These are phyloP conservation scores for Didymella exigua DNA, from an alignment of 2,329 filamentous ascomycete species.

Conservation along the genomic window DNA sequence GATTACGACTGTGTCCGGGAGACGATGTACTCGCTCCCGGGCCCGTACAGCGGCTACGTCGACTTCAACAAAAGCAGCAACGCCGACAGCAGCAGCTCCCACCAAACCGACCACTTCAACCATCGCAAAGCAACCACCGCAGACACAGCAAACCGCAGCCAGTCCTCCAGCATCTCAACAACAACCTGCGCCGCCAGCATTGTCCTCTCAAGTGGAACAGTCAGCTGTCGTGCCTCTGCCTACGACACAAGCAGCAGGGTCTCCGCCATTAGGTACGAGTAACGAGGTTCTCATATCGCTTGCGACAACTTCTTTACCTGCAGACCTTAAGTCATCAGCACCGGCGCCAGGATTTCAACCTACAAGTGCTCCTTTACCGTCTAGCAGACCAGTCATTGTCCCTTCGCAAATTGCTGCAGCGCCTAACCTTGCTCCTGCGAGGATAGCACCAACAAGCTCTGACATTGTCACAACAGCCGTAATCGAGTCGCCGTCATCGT, in stretches of 20 bases:
- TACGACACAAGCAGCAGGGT: slow-evolving; percentile 32
- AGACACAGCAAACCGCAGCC: slow-evolving; percentile 29
- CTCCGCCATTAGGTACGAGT: slow-evolving; percentile 45
- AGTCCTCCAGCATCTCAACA: slow-evolving; percentile 21
- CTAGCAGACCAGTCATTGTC: slow-evolving; percentile 15
- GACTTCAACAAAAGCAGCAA: slow-evolving; percentile 21
- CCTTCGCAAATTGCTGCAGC: slow-evolving; percentile 16
- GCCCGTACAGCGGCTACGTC: slow-evolving; percentile 40
- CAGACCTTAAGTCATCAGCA: slow-evolving; percentile 27
- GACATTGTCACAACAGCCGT: slow-evolving; percentile 36
- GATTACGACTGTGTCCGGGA: slow-evolving; percentile 47
- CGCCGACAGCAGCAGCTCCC: slow-evolving; percentile 25
- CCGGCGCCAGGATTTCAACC: slow-evolving; percentile 21
- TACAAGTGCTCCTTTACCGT: slow-evolving; percentile 9
- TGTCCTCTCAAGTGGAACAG: slow-evolving; percentile 24
- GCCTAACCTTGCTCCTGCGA: slow-evolving; percentile 18
- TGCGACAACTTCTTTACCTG: slow-evolving; percentile 27
- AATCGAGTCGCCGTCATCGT: not conserved
- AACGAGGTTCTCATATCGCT: slow-evolving; percentile 36
- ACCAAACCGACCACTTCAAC: slow-evolving; percentile 29
- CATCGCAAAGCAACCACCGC: slow-evolving; percentile 26
- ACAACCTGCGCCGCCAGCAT: slow-evolving; percentile 20
- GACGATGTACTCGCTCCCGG: slow-evolving; percentile 48
- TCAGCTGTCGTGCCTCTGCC: slow-evolving; percentile 23
- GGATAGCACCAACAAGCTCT: slow-evolving; percentile 37